phyloP scores from a whole-genome alignment of 352 stramenopile genomes.

The Discostella stelligera region DNA sequence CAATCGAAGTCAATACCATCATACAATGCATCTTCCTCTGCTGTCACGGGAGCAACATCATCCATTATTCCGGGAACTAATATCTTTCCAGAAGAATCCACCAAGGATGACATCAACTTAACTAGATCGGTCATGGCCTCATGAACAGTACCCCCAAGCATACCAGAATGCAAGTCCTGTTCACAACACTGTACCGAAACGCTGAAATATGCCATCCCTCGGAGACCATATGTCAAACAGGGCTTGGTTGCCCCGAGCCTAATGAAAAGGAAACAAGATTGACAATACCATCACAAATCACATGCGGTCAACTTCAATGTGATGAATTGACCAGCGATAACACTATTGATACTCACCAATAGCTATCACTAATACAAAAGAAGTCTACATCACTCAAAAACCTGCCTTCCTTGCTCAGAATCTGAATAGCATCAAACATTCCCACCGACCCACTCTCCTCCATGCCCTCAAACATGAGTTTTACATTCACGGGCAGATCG shows the following conservation, averaged over 20 bases:
- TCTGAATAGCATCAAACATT: constrained; percentile 73
- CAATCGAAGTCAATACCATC: constrained; percentile 79
- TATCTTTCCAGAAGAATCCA: constrained; percentile 74
- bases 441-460: constrained; percentile 78
- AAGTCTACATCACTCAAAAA: constrained; percentile 80
- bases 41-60: constrained; percentile 62
- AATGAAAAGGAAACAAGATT: constrained; percentile 48
- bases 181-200: constrained; percentile 65
- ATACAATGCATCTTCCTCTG: constrained; percentile 72
- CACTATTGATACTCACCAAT: constrained; percentile 21
- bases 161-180: constrained; percentile 79
- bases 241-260: constrained; percentile 82
- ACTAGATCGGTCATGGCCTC: constrained; percentile 81
- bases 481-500: constrained; percentile 76
- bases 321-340: background rate
- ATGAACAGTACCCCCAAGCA: constrained; percentile 76
- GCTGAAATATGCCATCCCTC: constrained; percentile 79
- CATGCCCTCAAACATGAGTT: constrained; percentile 82
- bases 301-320: background rate
- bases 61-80: constrained; percentile 77
- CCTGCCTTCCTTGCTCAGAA: constrained; percentile 62
- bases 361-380: constrained; percentile 82
- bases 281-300: background rate
- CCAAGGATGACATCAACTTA: constrained; percentile 69
- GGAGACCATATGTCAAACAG: constrained; percentile 82